Evolutionary conservation across 1,139 yeast genomes (phyloP), one percentile per base, ranked within the genome.

Genomic region (Kodamaea ohmeri): DNA sequence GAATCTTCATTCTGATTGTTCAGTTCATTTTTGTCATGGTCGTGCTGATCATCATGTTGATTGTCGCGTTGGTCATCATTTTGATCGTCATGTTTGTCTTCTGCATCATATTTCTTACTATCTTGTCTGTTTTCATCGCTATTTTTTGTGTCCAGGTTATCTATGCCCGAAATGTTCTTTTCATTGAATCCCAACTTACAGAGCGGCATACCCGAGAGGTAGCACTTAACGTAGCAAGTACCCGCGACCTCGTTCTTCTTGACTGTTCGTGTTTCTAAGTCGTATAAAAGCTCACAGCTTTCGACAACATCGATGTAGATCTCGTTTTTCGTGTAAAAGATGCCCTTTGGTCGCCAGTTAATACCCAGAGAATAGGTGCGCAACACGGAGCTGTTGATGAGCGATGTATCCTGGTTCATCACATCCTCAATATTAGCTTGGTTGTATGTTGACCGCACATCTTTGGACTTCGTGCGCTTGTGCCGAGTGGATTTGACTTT

Each of bases 381-480:
- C 49, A 55, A 65, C 11, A 84, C 75, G 13, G 85, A 76, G 34
- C 86, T 77, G 52, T 84, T 83, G 43, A 83, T 67, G 24, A 52
- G 45, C 15, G 51, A 46, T 3, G 55, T 48, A 9, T 63, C 61
- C 12, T 58, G 45, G 1, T 51, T 51, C n/a, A 63, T 46, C 8
- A 56, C 60, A 37, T 66, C 70, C 1, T 65, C 50, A 13, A 54
- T 60, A 15, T 63, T 52, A 12, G 76, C 72, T 27, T 63, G 68
- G 47, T 69, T 70, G 40, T 64, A 67, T 0, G 75, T 68, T 3
- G 74, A 65, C 39, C 53, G 60, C 34, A 65, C 55, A 5, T 52
- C 47, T 21, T 47, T 43, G 11, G 49, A 40, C 14, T 55, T 55
- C 19, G 48, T 49, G 13, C 47, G 50, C 32, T 39, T 49, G 22